Evolutionary conservation across 1,284 basidiomycete genomes (phyloP).

Genomic region (Volvariella volvacea): DNA sequence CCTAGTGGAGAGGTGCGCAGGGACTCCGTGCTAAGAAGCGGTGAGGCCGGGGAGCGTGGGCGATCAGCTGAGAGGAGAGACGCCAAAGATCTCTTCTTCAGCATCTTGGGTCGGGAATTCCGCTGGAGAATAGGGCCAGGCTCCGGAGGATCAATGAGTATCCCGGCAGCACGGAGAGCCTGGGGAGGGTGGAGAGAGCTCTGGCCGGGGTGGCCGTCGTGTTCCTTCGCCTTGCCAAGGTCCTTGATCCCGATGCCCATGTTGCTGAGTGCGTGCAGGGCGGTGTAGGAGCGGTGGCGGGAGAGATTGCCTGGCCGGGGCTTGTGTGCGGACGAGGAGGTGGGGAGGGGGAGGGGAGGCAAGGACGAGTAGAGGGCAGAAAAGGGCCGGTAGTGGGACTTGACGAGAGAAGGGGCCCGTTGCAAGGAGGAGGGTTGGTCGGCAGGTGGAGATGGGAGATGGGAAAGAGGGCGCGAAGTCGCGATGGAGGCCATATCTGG

Average conservation of each 20-base stretch:
- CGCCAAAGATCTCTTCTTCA: constrained; percentile 28
- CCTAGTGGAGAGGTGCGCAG: not conserved
- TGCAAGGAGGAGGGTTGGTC: constrained; percentile 3
- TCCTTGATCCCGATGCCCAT: constrained; percentile 26
- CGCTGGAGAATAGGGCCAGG: not conserved
- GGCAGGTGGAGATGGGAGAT: constrained; percentile 10
- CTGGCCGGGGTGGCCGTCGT: constrained; percentile 4
- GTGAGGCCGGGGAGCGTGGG: constrained; percentile 5
- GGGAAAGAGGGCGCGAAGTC: constrained; percentile 5
- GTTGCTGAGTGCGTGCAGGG: constrained; percentile 10
- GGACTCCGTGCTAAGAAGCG: constrained; percentile 8
- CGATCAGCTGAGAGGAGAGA: constrained; percentile 18
- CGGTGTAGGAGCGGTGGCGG: not conserved
- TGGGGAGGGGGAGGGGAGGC: not conserved
- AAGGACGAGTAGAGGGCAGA: constrained; percentile 9
- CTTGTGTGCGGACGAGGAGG: not conserved
- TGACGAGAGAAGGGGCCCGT: constrained; percentile 7
- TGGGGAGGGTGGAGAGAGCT: not conserved
- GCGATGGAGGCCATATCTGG: too few relatives aligned
- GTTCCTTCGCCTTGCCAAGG: constrained; percentile 10
- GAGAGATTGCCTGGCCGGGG: not conserved
- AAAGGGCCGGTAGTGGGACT: constrained; percentile 20
- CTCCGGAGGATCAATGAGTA: constrained; percentile 7
- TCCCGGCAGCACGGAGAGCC: constrained; percentile 2
- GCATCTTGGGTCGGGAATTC: constrained; percentile 11